These are phyloP conservation scores for Fallopia convolvulus DNA, from an alignment of 148 eudicot species.

Conservation along the genomic window DNA sequence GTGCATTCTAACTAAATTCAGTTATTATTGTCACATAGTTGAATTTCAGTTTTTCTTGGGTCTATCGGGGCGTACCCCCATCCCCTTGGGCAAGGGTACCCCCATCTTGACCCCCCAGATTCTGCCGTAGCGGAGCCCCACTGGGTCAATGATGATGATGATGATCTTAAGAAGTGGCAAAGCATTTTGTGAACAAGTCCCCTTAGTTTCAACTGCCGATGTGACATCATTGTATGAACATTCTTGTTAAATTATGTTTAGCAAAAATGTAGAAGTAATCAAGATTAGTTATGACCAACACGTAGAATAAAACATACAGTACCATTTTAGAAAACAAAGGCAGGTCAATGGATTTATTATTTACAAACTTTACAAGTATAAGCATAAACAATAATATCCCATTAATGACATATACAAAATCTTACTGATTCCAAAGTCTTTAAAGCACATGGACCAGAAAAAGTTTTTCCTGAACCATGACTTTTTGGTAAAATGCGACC, in stretches of 20 bases:
- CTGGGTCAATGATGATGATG: too few relatives aligned
- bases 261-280: not conserved
- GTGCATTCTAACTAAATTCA: too few relatives aligned
- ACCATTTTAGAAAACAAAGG: not conserved
- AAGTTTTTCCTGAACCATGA: slow-evolving; percentile 92
- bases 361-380: not conserved
- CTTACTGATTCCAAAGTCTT: slow-evolving; percentile 49
- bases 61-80: too few relatives aligned
- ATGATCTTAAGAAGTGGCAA: not conserved
- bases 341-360: not conserved
- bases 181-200: not conserved
- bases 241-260: not conserved
- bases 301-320: not conserved
- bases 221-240: not conserved
- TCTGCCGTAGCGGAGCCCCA: too few relatives aligned
- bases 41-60: too few relatives aligned
- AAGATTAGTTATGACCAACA: not conserved
- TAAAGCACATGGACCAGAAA: slow-evolving; percentile 76
- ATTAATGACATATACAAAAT: slow-evolving; percentile 9
- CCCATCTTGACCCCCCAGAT: too few relatives aligned
- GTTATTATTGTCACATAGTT: too few relatives aligned
- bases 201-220: not conserved
- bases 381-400: not conserved
- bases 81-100: too few relatives aligned
- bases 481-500: slow-evolving; percentile 85